Conservation (phyloP, 2,329 filamentous ascomycete species). For the Leptographium galeiforme region DNA sequence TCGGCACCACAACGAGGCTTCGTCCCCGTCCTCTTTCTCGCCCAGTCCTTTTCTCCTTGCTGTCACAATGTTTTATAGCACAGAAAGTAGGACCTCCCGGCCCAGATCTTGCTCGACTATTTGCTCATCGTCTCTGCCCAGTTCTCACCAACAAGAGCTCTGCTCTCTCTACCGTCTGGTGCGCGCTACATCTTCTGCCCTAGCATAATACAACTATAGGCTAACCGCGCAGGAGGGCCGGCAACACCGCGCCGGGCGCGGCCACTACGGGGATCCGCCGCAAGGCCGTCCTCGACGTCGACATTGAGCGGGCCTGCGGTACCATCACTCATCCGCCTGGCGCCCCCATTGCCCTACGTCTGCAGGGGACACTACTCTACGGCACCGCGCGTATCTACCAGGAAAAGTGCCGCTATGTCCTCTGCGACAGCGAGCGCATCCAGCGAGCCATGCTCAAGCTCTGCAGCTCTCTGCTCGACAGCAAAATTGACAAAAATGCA, state of each 20-base stretch:
- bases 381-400: slow-evolving; percentile 75
- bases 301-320: slow-evolving; percentile 74
- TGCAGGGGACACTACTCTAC: slow-evolving; percentile 80
- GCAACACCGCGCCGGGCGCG: slow-evolving; percentile 67
- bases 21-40: too few species aligned
- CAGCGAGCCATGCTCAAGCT: slow-evolving; percentile 48
- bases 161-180: slow-evolving; percentile 94
- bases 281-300: slow-evolving; percentile 78
- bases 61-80: slow-evolving; percentile 48
- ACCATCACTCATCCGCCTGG: slow-evolving; percentile 69
- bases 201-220: not conserved
- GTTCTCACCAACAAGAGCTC: slow-evolving; percentile 77
- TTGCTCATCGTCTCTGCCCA: slow-evolving; percentile 16
- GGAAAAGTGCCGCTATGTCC: slow-evolving; percentile 77
- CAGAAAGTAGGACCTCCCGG: slow-evolving; percentile 56
- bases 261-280: slow-evolving; percentile 60
- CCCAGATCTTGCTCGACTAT: slow-evolving; percentile 11
- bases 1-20: too few species aligned
- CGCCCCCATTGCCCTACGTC: slow-evolving; percentile 74
- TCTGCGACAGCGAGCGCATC: slow-evolving; percentile 64
- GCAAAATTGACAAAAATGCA: slow-evolving; percentile 55
- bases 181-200: slow-evolving; percentile 17
- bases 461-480: slow-evolving; percentile 48
- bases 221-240: slow-evolving; percentile 57
- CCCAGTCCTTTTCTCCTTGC: not conserved